Evolutionary conservation across 2,329 filamentous ascomycete genomes (phyloP).

Genomic region (Pseudocercospora vitis): DNA sequence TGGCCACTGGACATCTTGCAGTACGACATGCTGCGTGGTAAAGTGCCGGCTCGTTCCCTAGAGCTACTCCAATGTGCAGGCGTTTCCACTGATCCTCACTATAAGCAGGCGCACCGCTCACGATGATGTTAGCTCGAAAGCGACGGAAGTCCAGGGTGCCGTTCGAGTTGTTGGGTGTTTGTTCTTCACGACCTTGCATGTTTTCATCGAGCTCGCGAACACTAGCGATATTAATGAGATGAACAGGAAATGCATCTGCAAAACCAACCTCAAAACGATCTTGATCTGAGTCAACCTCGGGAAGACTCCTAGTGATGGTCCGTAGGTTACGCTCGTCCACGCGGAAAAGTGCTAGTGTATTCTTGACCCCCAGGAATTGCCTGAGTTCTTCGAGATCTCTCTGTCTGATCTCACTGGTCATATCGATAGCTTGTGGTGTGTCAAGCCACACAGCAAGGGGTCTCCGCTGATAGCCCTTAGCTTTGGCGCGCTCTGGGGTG

Average conservation of each 20-base stretch:
- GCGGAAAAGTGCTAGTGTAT: conserved; percentile 67
- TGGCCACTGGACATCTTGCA: conserved; percentile 69
- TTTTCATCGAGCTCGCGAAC: conserved; percentile 61
- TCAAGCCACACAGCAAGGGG: conserved; percentile 68
- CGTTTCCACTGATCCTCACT: conserved; percentile 70
- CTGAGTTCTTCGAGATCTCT: conserved; percentile 64
- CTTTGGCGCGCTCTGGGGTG: conserved; percentile 56
- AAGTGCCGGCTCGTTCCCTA: conserved; percentile 28
- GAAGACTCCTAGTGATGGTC: conserved; percentile 62
- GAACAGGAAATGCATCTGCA: conserved; percentile 70
- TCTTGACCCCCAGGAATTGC: conserved; percentile 65
- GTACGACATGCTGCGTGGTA: conserved; percentile 64
- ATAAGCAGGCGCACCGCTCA: conserved; percentile 62
- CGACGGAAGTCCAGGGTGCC: conserved; percentile 60
- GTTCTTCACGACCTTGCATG: conserved; percentile 40
- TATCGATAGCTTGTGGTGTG: conserved; percentile 48
- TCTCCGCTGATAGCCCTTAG: conserved; percentile 60
- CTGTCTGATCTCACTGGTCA: conserved; percentile 46
- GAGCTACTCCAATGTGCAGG: conserved; percentile 48
- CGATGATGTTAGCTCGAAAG: conserved; percentile 72
- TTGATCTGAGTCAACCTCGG: conserved; percentile 53
- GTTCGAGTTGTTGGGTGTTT: conserved; percentile 48
- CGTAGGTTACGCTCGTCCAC: conserved; percentile 57
- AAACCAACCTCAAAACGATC: conserved; percentile 67
- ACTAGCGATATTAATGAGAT: conserved; percentile 65